Base-by-base conservation (phyloP, 2,329 filamentous ascomycete species). In the Diaporthe amygdali region DNA sequence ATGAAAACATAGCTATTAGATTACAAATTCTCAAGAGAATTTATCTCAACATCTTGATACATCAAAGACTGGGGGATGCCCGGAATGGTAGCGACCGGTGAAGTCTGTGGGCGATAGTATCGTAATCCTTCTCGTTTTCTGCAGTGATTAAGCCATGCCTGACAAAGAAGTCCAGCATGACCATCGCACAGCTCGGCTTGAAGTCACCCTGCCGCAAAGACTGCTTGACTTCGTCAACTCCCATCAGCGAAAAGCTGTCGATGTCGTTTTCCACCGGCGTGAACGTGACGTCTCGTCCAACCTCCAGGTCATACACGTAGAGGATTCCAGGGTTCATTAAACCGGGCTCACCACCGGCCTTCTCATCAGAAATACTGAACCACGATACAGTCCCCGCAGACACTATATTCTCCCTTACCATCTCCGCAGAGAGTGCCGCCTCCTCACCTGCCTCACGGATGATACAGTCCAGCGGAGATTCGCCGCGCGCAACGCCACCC, bases 111-210 rank as follows among this genome's bases (percentile, higher is more conserved):
- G 20, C 25, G 7, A 70, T 55, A 6, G 22, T 17, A 4, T 54
- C 55, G 25, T 92, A 96, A 74, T 94, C 87, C 68, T 83, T 83
- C 82, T 96, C 94, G 70, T 90, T 91, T 77, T 94, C 93, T 0
- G 87, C 81, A 1, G 90, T 95, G 71, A 97, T 78, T 61, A 94
- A 84, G 0, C 93, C 93, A 79, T 95, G 94, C 30, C 94, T 84
- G 55, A 97, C 83, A 76, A 97, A 90, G 79, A 97, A 97, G 77
- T 97, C 94, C 63, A 96, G 85, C 82, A 96, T 85, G 59, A 96
- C 91, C 41, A 92, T 79, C 27, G 92, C 91, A 76, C 94, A 95
- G 77, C 96, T 96, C 0, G 94, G 92, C 85, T 97, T 97, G 83
- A 97, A 97, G 78, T 94, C 90, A 7, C 90, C 90, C 22, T 83